A percentile compares a stretch with the other conserved stretches of the same genome.
These are phyloP conservation scores for Citrus mangshanensis DNA, from an alignment of 345 rosid genomes.

Conservation along the genomic window DNA sequence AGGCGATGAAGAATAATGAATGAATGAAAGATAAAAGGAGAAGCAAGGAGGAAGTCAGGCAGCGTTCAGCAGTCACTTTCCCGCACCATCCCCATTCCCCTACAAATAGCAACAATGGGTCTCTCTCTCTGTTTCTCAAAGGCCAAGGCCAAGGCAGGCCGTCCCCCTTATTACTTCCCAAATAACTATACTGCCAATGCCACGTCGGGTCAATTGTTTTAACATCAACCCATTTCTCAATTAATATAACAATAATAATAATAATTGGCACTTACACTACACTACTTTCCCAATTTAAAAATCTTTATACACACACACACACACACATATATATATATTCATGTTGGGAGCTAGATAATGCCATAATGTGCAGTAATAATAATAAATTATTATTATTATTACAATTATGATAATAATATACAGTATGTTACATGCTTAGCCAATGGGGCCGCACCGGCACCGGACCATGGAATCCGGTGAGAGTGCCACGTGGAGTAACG, in stretches of 20 bases:
- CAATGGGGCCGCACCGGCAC: constrained; percentile 22
- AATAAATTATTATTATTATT: too few relatives aligned
- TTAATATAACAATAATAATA: background rate
- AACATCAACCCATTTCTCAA: constrained; percentile 10
- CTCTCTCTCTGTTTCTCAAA: background rate
- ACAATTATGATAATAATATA: background rate
- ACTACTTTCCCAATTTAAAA: too few relatives aligned
- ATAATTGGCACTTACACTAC: background rate
- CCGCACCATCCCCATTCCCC: constrained; percentile 25
- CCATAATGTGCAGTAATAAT: background rate
- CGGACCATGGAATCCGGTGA: constrained; percentile 18
- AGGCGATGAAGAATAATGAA: constrained; percentile 2
- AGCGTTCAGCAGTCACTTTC: constrained; percentile 47
- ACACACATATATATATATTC: too few relatives aligned
- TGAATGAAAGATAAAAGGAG: background rate
- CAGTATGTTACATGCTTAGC: background rate
- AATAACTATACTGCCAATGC: constrained; percentile 13
- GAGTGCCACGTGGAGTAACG: constrained; percentile 46
- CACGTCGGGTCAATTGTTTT: constrained; percentile 8
- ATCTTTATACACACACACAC: too few relatives aligned
- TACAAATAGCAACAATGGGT: constrained; percentile 15
- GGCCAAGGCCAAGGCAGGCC: constrained; percentile 16
- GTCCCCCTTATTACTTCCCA: constrained; percentile 20
- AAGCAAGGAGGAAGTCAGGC: constrained; percentile 17
- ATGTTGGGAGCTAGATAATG: background rate